A percentile compares a stretch with the other conserved stretches of the same genome.
These are phyloP conservation scores for Berberis vulgaris DNA, from an alignment of 164 flowering plant species.

Conservation along the genomic window DNA sequence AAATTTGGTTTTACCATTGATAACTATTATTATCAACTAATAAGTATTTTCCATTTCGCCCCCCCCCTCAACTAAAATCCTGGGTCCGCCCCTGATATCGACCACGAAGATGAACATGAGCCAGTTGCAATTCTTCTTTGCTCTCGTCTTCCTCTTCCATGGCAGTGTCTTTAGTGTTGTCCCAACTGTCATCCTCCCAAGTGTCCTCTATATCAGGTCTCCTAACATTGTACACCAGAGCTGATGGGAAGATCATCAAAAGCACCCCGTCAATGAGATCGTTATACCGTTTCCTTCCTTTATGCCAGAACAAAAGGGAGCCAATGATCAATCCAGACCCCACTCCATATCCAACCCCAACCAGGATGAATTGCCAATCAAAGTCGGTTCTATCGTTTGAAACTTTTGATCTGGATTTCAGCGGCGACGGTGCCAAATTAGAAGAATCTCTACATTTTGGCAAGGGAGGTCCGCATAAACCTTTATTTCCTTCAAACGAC, in stretches of 20 bases:
- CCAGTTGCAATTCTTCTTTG: conserved; percentile 12
- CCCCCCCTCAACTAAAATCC: too few species aligned
- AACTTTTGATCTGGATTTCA: background rate
- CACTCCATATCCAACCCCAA: conserved; percentile 42
- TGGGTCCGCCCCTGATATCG: too few species aligned
- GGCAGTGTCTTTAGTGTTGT: conserved; percentile 7
- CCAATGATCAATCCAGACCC: conserved; percentile 35
- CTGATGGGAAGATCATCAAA: conserved; percentile 17
- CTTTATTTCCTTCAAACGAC: conserved; percentile 23
- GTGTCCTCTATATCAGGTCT: conserved; percentile 20
- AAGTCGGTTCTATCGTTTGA: background rate
- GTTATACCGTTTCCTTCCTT: conserved; percentile 32
- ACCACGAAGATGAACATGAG: conserved; percentile 17
- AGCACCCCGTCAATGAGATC: conserved; percentile 15
- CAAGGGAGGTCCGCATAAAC: conserved; percentile 28
- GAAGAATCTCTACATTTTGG: conserved; percentile 7
- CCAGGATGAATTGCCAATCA: conserved; percentile 34
- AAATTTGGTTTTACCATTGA: too few species aligned
- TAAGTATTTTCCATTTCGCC: too few species aligned
- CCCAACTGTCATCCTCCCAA: conserved; percentile 16
- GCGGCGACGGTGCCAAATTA: background rate
- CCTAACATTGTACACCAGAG: conserved; percentile 14
- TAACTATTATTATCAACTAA: too few species aligned
- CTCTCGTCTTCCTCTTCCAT: conserved; percentile 13
- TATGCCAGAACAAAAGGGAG: conserved; percentile 28